phyloP scores from a whole-genome alignment of 2,329 filamentous ascomycete genomes.

The Apiospora saccharicola region DNA sequence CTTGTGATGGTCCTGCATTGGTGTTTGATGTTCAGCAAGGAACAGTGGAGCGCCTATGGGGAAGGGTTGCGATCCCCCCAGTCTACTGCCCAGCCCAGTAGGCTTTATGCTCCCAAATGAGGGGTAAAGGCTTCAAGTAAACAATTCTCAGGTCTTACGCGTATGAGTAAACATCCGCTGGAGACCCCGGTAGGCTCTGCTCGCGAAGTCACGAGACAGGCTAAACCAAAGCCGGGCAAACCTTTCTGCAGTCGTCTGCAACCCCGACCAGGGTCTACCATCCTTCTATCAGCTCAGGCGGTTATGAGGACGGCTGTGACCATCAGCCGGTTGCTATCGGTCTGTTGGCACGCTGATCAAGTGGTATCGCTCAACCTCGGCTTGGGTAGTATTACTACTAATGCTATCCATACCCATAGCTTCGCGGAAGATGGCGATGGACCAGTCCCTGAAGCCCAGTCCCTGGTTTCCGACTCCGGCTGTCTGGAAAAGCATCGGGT shows the following conservation, averaged over 20 bases:
- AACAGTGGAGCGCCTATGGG: constrained; percentile 6
- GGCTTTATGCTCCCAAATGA: constrained; percentile 13
- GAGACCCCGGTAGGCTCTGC: not conserved
- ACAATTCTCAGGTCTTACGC: constrained; percentile 16
- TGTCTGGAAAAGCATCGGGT: constrained; percentile 5
- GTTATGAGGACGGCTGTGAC: constrained; percentile 4
- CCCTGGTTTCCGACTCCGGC: not conserved
- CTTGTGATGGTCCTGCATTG: constrained; percentile 7
- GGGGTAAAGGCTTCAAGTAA: constrained; percentile 24
- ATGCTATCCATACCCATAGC: not conserved
- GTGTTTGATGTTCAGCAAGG: constrained; percentile 22
- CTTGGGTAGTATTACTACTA: not conserved
- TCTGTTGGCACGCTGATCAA: not conserved
- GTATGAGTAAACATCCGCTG: constrained; percentile 22
- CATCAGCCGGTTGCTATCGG: not conserved
- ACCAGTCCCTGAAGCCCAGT: not conserved
- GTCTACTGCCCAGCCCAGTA: not conserved
- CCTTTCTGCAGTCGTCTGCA: not conserved
- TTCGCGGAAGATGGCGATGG: not conserved
- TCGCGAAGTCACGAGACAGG: constrained; percentile 24
- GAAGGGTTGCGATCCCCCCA: constrained; percentile 3
- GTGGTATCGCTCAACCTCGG: not conserved
- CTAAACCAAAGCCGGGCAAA: constrained; percentile 6
- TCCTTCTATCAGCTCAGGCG: constrained; percentile 4
- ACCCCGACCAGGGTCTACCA: constrained; percentile 3